Percentiles rank a stretch among this genome's conserved stretches.
phyloP scores from a whole-genome alignment of 2,329 filamentous ascomycete species.

The Colletotrichum viniferum region DNA sequence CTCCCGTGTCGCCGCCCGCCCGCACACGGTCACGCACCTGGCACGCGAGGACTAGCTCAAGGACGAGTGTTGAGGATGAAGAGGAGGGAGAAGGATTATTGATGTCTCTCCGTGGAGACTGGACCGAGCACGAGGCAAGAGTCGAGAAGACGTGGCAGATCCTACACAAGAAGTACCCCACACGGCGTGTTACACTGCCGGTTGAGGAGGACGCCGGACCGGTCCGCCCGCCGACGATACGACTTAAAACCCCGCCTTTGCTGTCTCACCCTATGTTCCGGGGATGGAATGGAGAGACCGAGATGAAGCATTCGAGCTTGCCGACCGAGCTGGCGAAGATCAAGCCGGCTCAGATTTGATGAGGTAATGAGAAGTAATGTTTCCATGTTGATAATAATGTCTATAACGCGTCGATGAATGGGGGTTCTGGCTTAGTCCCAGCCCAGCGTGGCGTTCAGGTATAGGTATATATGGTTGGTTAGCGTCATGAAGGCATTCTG shows the following conservation, averaged over 20 bases:
- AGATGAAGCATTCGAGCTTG: slow-evolving; percentile 1
- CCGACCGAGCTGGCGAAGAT: slow-evolving; percentile 11
- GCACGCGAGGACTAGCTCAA: not conserved
- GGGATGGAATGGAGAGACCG: not conserved
- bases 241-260: slow-evolving; percentile 13
- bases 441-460: not conserved
- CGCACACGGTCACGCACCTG: slow-evolving; percentile 3
- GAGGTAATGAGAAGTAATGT: not conserved
- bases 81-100: slow-evolving; percentile 4
- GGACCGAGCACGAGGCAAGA: slow-evolving; percentile 11
- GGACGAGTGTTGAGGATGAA: not conserved
- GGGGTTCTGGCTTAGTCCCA: not conserved
- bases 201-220: slow-evolving; percentile 1
- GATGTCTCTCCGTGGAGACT: not conserved
- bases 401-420: slow-evolving; percentile 1
- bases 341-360: slow-evolving; percentile 12
- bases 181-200: slow-evolving; percentile 3
- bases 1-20: slow-evolving; percentile 9
- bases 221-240: slow-evolving; percentile 12
- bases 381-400: slow-evolving; percentile 1
- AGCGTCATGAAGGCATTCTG: not conserved
- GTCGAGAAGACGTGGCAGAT: slow-evolving; percentile 19
- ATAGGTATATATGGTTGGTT: not conserved
- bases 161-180: slow-evolving; percentile 17
- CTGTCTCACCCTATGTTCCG: slow-evolving; percentile 20